Conservation (phyloP, 352 stramenopile species). For the Pilasporangium apinafurcum region DNA sequence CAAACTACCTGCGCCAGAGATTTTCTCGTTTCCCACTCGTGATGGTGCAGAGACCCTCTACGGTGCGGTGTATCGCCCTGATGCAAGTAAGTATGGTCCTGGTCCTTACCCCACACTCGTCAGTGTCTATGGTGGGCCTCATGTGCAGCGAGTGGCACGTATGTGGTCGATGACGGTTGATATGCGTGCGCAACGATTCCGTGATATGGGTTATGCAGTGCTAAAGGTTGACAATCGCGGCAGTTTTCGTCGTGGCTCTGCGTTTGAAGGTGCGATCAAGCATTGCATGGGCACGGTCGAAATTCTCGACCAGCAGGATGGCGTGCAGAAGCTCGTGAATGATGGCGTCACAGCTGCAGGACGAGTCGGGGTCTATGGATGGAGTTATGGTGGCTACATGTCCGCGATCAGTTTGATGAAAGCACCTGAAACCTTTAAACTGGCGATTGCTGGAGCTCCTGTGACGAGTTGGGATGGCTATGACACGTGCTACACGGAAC, state of each 20-base stretch:
- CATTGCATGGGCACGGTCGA: slow-evolving; percentile 89
- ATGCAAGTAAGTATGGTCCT: slow-evolving; percentile 74
- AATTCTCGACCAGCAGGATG: slow-evolving; percentile 83
- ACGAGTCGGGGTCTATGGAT: slow-evolving; percentile 95
- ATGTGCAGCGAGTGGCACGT: slow-evolving; percentile 93
- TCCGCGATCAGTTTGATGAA: slow-evolving; percentile 95
- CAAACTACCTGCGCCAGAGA: slow-evolving; percentile 55
- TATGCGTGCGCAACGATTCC: slow-evolving; percentile 91
- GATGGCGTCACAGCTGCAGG: slow-evolving; percentile 86
- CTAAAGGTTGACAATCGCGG: slow-evolving; percentile 97
- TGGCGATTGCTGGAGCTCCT: slow-evolving; percentile 93
- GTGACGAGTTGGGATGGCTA: slow-evolving; percentile 98
- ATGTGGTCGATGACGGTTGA: slow-evolving; percentile 91
- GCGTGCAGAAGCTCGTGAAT: slow-evolving; percentile 68
- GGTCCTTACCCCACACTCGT: slow-evolving; percentile 95
- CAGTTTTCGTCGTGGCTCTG: slow-evolving; percentile 85
- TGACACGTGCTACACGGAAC: slow-evolving; percentile 98
- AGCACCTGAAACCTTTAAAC: slow-evolving; percentile 93
- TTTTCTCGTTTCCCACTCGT: slow-evolving; percentile 77
- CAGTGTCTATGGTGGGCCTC: slow-evolving; percentile 94
- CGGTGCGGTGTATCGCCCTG: slow-evolving; percentile 91
- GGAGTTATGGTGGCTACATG: slow-evolving; percentile 98
- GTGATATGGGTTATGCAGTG: slow-evolving; percentile 92
- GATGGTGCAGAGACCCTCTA: slow-evolving; percentile 86
- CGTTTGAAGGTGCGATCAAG: slow-evolving; percentile 93